phyloP scores from a whole-genome alignment of 495 filamentous ascomycete genomes.

The Endocarpon pusillum region DNA sequence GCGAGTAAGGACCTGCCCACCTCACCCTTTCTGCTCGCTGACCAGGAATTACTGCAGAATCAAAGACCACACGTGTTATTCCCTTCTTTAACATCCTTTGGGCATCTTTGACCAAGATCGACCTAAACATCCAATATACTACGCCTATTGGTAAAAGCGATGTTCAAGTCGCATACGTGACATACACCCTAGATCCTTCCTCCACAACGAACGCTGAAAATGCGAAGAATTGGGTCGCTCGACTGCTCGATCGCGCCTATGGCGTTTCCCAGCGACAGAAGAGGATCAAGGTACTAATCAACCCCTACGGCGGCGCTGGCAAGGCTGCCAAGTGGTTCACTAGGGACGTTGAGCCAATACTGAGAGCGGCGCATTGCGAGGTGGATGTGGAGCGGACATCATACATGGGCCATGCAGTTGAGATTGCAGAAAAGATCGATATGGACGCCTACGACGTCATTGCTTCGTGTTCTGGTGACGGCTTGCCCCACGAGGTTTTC shows the following conservation, averaged over 20 bases:
- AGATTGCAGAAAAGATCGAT: slow-evolving; percentile 66
- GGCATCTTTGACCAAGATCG: slow-evolving; percentile 42
- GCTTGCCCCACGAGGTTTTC: slow-evolving; percentile 83
- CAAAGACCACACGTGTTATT: slow-evolving; percentile 35
- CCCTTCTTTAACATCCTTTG: slow-evolving; percentile 76
- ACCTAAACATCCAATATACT: slow-evolving; percentile 66
- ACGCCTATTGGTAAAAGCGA: slow-evolving; percentile 33
- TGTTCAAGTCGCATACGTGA: slow-evolving; percentile 38
- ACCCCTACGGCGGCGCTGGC: slow-evolving; percentile 79
- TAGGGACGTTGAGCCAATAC: slow-evolving; percentile 60
- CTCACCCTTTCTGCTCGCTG: not conserved
- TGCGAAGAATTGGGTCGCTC: slow-evolving; percentile 34
- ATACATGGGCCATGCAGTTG: slow-evolving; percentile 57
- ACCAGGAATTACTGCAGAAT: slow-evolving; percentile 7
- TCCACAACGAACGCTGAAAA: slow-evolving; percentile 29
- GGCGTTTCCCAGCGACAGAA: slow-evolving; percentile 50
- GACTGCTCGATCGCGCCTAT: slow-evolving; percentile 54
- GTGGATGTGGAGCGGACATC: slow-evolving; percentile 61
- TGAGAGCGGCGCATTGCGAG: slow-evolving; percentile 64
- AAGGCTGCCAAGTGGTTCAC: slow-evolving; percentile 57
- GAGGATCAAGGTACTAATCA: slow-evolving; percentile 73
- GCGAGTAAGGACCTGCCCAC: not conserved
- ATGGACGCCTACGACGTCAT: slow-evolving; percentile 66
- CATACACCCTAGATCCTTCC: slow-evolving; percentile 40
- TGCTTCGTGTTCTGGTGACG: slow-evolving; percentile 83